Base-by-base conservation (phyloP, 768 basidiomycete genomes). In the Lentinula sp. region DNA sequence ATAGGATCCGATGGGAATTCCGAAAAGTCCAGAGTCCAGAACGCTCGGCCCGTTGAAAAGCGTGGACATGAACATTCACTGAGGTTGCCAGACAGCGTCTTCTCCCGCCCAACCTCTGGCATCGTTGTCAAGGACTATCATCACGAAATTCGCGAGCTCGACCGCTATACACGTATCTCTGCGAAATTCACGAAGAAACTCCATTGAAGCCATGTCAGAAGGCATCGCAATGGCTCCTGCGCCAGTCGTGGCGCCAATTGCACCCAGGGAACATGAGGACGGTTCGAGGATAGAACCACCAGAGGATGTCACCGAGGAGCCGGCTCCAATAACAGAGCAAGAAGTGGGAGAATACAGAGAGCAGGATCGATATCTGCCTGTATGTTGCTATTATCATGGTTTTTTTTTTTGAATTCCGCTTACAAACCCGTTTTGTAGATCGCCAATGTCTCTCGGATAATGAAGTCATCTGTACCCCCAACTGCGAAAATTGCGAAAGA, bases 401-500 rank as follows among this genome's bases (percentile, higher is more conserved):
- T 18, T 39, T 36, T 18, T 39, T 36, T 37, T 16, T 28, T 28
- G 28, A 13, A 20, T 32, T 42, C 36, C n/a, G n/a, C 46, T 48
- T 9, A 48, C 28, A 9, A 16, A 18, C 20, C 46, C 12, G 18
- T 20, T 6, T 13, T 6, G 46, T 66, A 95, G 95, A 98, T 98
- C 67, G 95, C 95, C 56, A 98, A 98, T 71, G 95, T 98, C n/a
- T 87, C 94, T 15, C 85, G 96, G 20, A 95, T 98, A 69, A 98
- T 98, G 95, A 98, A 98, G 74, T 79, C 86, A 46, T 83, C 93
- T 10, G 87, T 98, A 2, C 95, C 96, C 0, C 77, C 86, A 0
- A 90, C 90, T 18, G 93, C 96, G 46, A 98, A 98, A 77, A 96
- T 98, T 68, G 91, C 93, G 7, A 98, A 98, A 73, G 96, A 98